phyloP scores from a whole-genome alignment of 768 basidiomycete genomes.

The Pleurotus giganteus region DNA sequence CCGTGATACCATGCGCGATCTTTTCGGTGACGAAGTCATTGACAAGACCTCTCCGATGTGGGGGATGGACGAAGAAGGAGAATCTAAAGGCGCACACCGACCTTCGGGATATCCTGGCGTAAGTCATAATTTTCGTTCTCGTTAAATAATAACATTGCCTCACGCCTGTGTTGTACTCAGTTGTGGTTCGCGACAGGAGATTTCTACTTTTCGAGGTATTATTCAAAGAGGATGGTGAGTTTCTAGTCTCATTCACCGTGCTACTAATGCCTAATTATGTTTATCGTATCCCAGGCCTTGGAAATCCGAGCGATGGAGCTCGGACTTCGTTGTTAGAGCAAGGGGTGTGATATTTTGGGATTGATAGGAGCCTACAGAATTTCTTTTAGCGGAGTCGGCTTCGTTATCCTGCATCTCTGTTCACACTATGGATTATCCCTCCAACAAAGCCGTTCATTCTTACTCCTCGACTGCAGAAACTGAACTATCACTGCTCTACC shows the following conservation, averaged over 20 bases:
- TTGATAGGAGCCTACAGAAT: too few relatives aligned
- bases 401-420: too few relatives aligned
- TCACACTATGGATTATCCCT: too few relatives aligned
- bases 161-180: slow-evolving; percentile 16
- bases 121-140: slow-evolving; percentile 13
- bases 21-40: slow-evolving; percentile 35
- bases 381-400: too few relatives aligned
- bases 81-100: slow-evolving; percentile 32
- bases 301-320: too few relatives aligned
- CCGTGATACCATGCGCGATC: slow-evolving; percentile 23
- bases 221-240: slow-evolving; percentile 36
- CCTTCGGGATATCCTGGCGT: slow-evolving; percentile 43
- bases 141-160: not conserved
- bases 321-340: too few relatives aligned
- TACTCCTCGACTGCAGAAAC: not conserved
- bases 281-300: too few relatives aligned
- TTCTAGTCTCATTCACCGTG: too few relatives aligned
- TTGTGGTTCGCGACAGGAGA: slow-evolving; percentile 40
- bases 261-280: too few relatives aligned
- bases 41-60: slow-evolving; percentile 28
- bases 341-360: too few relatives aligned
- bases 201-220: slow-evolving; percentile 27
- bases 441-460: too few relatives aligned
- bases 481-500: not conserved
- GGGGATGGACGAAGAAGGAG: slow-evolving; percentile 41